phyloP scores from a whole-genome alignment of 345 rosid genomes.

The Populus simonii region DNA sequence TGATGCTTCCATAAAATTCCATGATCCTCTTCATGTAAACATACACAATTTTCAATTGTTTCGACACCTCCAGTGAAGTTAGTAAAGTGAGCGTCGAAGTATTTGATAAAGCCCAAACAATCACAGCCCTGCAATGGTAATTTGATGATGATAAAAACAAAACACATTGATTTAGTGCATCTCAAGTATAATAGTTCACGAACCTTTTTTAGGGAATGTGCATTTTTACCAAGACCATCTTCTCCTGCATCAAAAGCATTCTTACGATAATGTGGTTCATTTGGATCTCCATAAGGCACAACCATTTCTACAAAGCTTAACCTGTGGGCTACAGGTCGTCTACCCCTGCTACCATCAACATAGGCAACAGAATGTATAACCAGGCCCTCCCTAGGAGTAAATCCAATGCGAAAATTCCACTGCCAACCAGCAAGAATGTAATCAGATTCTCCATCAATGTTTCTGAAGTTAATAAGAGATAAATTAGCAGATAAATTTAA shows the following conservation, averaged over 20 bases:
- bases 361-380: conserved; percentile 89
- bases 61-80: conserved; percentile 91
- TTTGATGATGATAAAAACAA: not conserved
- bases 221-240: conserved; percentile 93
- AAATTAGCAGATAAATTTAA: not conserved
- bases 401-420: conserved; percentile 97
- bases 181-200: not conserved
- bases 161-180: not conserved
- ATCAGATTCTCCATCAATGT: conserved; percentile 14
- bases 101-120: conserved; percentile 81
- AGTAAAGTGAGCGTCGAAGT: conserved; percentile 87
- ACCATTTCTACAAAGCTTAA: conserved; percentile 95
- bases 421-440: conserved; percentile 36
- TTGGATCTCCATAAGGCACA: conserved; percentile 95
- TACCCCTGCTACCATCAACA: conserved; percentile 83
- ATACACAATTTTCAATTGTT: conserved; percentile 85
- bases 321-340: conserved; percentile 87
- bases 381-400: conserved; percentile 88
- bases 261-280: conserved; percentile 87
- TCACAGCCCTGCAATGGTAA: conserved; percentile 65
- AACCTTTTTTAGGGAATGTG: conserved; percentile 94
- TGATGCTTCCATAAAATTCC: conserved; percentile 95
- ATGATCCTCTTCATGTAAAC: conserved; percentile 92
- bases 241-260: conserved; percentile 98
- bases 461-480: conserved; percentile 6